Base-by-base conservation (phyloP, 305 asterid genomes). In the Rubia peregrina region DNA sequence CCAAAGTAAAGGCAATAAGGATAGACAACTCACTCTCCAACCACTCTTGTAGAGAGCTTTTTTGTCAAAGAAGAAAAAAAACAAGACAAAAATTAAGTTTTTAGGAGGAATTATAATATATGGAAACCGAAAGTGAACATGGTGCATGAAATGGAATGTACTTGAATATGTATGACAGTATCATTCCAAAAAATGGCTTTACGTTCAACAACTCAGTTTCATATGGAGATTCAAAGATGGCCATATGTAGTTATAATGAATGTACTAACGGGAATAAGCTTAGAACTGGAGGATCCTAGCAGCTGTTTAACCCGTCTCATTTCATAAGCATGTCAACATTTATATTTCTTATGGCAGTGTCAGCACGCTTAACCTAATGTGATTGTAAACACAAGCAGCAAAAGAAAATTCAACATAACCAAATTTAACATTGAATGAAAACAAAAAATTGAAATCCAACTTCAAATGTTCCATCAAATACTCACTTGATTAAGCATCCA, bases 401-500 rank as follows among this genome's bases (percentile, higher is more conserved):
- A 56, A 44, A 6, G 30, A 30, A 49, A 61, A 22, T 9, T 16
- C 64, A 42, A 55, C 48, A 41, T 3, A n/a, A 36, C 12, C 19
- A 64, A 22, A 51, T 61, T 6, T 26, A 44, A 22, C 3, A 13
- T 17, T 8, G 42, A 22, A 40, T 63, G 55, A 38, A 36, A 40
- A 19, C 9, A 49, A 40, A 8, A 55, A 13, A 17, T 6, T 51
- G 4, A 14, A 22, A 7, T 38, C n/a, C 48, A 43, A 41, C 22
- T 12, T 30, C 51, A 59, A 64, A 71, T 41, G 68, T 49, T 74
- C 44, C 68, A 78, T n/a, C 43, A 14, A 48, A 65, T 55, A 53
- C 77, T 77, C 63, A 85, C 98, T 90, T 92, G 96, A 77, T 92
- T 92, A 73, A 92, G 89, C 98, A 92, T 92, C 98, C 98, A 89